Evolutionary conservation across 2,329 filamentous ascomycete species (phyloP).

Genomic region (Aspergillus clavatus): DNA sequence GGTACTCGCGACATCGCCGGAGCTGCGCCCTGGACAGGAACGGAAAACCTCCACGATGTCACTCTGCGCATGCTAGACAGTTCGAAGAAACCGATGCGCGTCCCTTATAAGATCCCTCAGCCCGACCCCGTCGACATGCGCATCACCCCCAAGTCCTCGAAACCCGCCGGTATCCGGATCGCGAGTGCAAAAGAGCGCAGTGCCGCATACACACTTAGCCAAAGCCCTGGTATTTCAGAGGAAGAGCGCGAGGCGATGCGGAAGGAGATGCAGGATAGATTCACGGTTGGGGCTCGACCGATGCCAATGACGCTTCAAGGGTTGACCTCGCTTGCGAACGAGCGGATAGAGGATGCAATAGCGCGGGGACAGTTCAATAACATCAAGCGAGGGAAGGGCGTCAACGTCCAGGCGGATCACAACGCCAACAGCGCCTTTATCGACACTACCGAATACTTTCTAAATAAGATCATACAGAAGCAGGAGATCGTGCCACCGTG

Average conservation of each 20-base stretch:
- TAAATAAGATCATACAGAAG: conserved; percentile 97
- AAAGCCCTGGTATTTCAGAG: conserved; percentile 58
- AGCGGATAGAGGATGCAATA: conserved; percentile 91
- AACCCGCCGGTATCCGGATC: conserved; percentile 47
- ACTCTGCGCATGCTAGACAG: conserved; percentile 74
- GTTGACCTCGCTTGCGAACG: conserved; percentile 77
- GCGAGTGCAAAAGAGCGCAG: conserved; percentile 57
- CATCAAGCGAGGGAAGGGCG: conserved; percentile 70
- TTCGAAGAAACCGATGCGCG: conserved; percentile 53
- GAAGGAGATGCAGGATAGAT: conserved; percentile 73
- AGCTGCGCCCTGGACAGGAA: conserved; percentile 70
- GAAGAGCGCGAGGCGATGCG: conserved; percentile 68
- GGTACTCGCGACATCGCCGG: conserved; percentile 65
- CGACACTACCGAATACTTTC: conserved; percentile 93
- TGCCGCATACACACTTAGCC: conserved; percentile 50
- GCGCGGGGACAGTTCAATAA: conserved; percentile 84
- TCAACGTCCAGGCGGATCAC: conserved; percentile 67
- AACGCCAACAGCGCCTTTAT: conserved; percentile 83
- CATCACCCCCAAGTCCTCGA: conserved; percentile 40
- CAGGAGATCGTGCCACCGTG: conserved; percentile 95
- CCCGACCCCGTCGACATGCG: conserved; percentile 43
- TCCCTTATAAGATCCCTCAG: conserved; percentile 38
- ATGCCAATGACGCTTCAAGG: conserved; percentile 75
- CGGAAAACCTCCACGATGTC: conserved; percentile 68
- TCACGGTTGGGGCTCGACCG: conserved; percentile 64